Percentiles rank a stretch among this genome's conserved stretches.
These are phyloP conservation scores for Cryptosporidium tyzzeri DNA, from an alignment of 169 alveolate genomes.

Conservation along the genomic window DNA sequence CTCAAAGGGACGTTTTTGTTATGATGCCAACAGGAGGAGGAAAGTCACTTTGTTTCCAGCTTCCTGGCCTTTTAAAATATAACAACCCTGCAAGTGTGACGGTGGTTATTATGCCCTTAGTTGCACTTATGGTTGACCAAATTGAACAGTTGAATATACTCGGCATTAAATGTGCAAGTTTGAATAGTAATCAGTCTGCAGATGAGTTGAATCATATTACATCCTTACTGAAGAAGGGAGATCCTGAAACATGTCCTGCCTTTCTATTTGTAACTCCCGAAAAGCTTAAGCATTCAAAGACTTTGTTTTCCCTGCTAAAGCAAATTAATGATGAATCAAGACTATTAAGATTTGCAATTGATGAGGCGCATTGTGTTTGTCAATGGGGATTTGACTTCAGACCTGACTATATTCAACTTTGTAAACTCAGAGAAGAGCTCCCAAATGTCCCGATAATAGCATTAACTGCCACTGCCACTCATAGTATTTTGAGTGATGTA, in stretches of 20 bases:
- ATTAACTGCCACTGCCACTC: conserved; percentile 99
- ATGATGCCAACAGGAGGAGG: conserved; percentile 99
- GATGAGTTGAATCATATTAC: conserved; percentile 49
- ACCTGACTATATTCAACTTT: conserved; percentile 91
- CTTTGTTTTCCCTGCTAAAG: conserved; percentile 83
- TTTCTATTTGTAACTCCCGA: conserved; percentile 94
- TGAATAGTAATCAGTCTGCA: conserved; percentile 78
- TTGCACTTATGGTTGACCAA: conserved; percentile 93
- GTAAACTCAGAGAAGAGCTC: conserved; percentile 86
- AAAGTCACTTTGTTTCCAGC: conserved; percentile 93
- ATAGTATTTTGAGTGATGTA: conserved; percentile 85
- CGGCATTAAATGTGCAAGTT: conserved; percentile 79
- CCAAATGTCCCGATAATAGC: conserved; percentile 96
- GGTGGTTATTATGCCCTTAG: conserved; percentile 92
- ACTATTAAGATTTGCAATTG: conserved; percentile 95
- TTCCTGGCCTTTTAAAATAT: conserved; percentile 88
- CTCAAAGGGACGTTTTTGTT: conserved; percentile 92
- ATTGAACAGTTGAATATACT: conserved; percentile 86
- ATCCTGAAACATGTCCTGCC: conserved; percentile 44
- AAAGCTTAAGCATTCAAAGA: conserved; percentile 87
- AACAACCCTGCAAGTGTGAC: conserved; percentile 87
- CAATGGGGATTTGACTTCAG: conserved; percentile 99
- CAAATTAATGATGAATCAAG: conserved; percentile 83
- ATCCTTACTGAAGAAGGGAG: conserved; percentile 8
- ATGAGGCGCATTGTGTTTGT: conserved; percentile 99